Base-by-base conservation (phyloP, 495 filamentous ascomycete species). In the Hyphodiscus hymeniophilus region DNA sequence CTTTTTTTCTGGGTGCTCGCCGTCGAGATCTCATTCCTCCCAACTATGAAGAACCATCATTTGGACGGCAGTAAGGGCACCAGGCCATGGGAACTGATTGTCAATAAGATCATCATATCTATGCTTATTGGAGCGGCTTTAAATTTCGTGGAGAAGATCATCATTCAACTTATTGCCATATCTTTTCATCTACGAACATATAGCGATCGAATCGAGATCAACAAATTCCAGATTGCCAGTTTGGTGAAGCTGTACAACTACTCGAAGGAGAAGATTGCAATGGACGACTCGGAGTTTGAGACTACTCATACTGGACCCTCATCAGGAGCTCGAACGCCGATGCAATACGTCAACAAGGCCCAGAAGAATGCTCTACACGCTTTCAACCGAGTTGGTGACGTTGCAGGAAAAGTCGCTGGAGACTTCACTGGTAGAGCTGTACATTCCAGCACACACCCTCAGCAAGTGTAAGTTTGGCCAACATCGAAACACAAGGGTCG, bases 1-100 rank as follows among this genome's bases (percentile, higher is more conserved):
- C 60, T 96, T 7, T 98, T 96, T 66, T 81, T 95, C 50, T 98
- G 91, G 91, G 82, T 84, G 79, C 72, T 98, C 12, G 84, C 84
- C 7, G 77, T 95, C 12, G 77, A 94, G 57, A 66, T 76, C 15
- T 84, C 81, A 0, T 85, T 84, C 62, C 65, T 77, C 2, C 82
- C 84, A 22, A 85, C 80, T 4, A 75, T 85, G 63, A 84, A 76
- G 45, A 81, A 85, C 58, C 87, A 98, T 61, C 84, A 89, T 52
- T 58, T 80, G 0, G 66, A 81, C 39, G 77, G 72, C 7, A 57
- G 73, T 33, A 71, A 60, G n/a, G 63, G 63, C 0, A 75, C 72
- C 0, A 67, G 72, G 5, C 48, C 65, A 24, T 96, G 90, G 91
- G 81, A 95, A 59, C 71, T 63, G 34, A 77, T 80, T 11, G 75